Percentiles rank a stretch among this genome's conserved stretches.
Evolutionary conservation across 2,329 filamentous ascomycete genomes (phyloP).

Genomic region (Macrophomina pseudophaseolina): DNA sequence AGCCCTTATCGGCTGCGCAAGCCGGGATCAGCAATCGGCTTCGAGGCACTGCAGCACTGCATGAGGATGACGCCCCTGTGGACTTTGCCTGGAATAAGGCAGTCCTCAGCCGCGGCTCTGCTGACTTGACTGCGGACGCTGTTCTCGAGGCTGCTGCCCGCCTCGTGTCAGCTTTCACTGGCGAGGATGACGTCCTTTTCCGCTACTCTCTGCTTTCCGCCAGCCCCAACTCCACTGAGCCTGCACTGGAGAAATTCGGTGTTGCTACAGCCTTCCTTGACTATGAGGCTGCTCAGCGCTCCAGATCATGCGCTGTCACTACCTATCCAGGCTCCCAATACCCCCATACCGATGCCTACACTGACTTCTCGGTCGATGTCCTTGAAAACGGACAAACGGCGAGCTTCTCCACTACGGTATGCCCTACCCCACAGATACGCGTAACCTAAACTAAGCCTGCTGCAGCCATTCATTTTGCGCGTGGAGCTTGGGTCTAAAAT

Average conservation of each 20-base stretch:
- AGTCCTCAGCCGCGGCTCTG: neutral
- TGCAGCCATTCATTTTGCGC: constrained; percentile 22
- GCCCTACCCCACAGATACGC: neutral
- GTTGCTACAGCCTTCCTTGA: constrained; percentile 5
- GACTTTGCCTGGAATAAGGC: constrained; percentile 15
- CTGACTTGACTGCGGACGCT: constrained; percentile 6
- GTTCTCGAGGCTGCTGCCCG: constrained; percentile 13
- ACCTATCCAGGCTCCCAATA: neutral
- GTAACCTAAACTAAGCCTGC: neutral
- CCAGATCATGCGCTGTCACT: constrained; percentile 11
- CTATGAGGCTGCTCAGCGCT: neutral
- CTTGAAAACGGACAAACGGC: constrained; percentile 22
- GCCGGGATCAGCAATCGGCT: constrained; percentile 13
- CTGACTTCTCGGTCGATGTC: constrained; percentile 24
- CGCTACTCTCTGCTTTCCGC: constrained; percentile 22
- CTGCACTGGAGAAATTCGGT: constrained; percentile 3
- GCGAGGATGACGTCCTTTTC: constrained; percentile 22
- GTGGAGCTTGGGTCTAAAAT: constrained; percentile 19
- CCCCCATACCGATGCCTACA: neutral
- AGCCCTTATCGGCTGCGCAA: constrained; percentile 17
- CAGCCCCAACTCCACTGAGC: neutral
- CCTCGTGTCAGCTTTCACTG: constrained; percentile 21
- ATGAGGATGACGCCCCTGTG: neutral
- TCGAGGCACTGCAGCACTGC: constrained; percentile 4
- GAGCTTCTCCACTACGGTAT: constrained; percentile 15